Conservation (phyloP, 306 rosid genomes). For the Castanopsis chinensis region DNA sequence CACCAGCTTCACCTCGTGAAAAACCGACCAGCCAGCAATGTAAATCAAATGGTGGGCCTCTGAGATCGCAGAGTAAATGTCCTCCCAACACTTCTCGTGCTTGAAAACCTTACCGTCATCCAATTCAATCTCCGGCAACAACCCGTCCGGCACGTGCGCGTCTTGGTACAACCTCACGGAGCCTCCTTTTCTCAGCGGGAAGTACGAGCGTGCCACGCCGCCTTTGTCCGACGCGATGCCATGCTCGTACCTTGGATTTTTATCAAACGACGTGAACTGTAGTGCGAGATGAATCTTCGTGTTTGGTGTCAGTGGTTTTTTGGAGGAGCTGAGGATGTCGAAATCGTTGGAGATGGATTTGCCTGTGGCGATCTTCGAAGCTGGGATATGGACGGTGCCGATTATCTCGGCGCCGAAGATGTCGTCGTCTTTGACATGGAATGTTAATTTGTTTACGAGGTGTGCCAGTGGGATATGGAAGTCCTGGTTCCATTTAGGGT, state of each 20-base stretch:
- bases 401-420: conserved; percentile 61
- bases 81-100: conserved; percentile 87
- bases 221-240: conserved; percentile 81
- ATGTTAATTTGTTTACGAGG: conserved; percentile 52
- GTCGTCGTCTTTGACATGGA: conserved; percentile 78
- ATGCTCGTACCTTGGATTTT: conserved; percentile 38
- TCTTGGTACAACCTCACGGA: conserved; percentile 75
- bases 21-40: conserved; percentile 82
- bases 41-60: conserved; percentile 96
- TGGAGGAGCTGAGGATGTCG: conserved; percentile 28
- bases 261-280: conserved; percentile 42
- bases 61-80: conserved; percentile 74
- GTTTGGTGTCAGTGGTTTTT: conserved; percentile 47
- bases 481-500: conserved; percentile 63
- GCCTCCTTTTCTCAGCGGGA: conserved; percentile 78
- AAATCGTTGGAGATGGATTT: conserved; percentile 49
- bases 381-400: conserved; percentile 61
- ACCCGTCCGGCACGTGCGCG: conserved; percentile 54
- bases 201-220: conserved; percentile 68
- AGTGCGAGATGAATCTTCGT: conserved; percentile 26
- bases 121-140: conserved; percentile 51
- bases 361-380: conserved; percentile 44
- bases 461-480: conserved; percentile 81
- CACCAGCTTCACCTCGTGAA: conserved; percentile 65
- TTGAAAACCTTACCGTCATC: conserved; percentile 51